Evolutionary conservation across 768 basidiomycete genomes (phyloP).

Genomic region (Rhodosporidiobolus sp.): DNA sequence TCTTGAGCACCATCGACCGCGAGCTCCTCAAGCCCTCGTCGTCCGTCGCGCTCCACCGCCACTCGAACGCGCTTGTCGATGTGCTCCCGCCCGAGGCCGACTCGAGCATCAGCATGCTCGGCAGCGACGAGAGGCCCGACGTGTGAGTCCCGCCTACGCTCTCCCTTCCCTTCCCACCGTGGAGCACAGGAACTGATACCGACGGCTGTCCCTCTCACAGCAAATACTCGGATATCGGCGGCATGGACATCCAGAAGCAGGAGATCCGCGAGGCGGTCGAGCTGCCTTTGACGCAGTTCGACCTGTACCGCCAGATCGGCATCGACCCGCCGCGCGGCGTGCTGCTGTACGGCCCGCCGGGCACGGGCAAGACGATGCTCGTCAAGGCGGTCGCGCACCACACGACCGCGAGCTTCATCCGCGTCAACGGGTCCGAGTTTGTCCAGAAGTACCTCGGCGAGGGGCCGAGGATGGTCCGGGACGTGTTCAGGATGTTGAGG

Average conservation of each 20-base stretch:
- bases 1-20: constrained; percentile 91
- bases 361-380: constrained; percentile 97
- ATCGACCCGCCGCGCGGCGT: constrained; percentile 99
- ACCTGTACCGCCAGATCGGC: constrained; percentile 98
- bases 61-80: constrained; percentile 97
- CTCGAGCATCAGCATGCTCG: constrained; percentile 91
- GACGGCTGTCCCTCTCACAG: background rate
- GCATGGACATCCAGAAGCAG: constrained; percentile 96
- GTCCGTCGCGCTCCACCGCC: constrained; percentile 96
- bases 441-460: constrained; percentile 99
- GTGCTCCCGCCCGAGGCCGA: constrained; percentile 98
- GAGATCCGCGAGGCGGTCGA: constrained; percentile 98
- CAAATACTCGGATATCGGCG: constrained; percentile 87
- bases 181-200: background rate
- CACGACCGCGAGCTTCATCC: constrained; percentile 94
- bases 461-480: constrained; percentile 98
- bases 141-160: constrained; percentile 56
- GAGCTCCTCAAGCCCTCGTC: constrained; percentile 89
- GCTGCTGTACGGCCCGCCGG: constrained; percentile 92
- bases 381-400: constrained; percentile 99
- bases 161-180: background rate
- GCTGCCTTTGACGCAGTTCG: constrained; percentile 88
- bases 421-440: constrained; percentile 96
- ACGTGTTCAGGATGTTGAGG: constrained; percentile 94
- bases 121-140: constrained; percentile 90